Base-by-base conservation (phyloP, 352 stramenopile species). In the Poterioochromonas sp. region DNA sequence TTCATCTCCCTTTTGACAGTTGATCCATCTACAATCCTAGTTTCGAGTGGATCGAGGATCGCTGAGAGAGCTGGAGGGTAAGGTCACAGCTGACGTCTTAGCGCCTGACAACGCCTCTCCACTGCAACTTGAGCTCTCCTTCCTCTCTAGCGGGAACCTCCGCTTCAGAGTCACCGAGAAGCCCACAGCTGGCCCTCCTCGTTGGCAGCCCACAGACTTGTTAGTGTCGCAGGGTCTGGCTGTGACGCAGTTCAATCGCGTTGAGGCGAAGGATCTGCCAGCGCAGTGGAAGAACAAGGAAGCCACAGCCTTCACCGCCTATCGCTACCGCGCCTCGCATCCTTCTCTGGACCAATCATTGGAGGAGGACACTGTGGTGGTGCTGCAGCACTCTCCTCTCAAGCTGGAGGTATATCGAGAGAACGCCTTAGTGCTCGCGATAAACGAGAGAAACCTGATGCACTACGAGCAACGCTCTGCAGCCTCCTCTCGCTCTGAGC, bases 401-500 rank as follows among this genome's bases (percentile, higher is more conserved):
- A 11, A 8, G 29, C 15, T 80, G 0, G 12, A 39, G 18, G 1
- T 82, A 12, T 74, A 60, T 39, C 20, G 1, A 1, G 35, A 39
- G 12, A 51, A 18, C 26, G 37, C 29, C 0, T 29, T 62, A 0
- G 39, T 22, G 26, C 34, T 80, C n/a, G n/a, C 47, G 12, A 43
- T 81, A n/a, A 83, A 83, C 60, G 77, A 76, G 29, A 35, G 76
- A 35, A 71, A 83, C 2, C 49, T 88, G 58, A 76, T 86, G 49
- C 84, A 83, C 80, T 86, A 84, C 71, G 79, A 86, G 43, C 64
- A 80, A 63, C 53, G 34, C 3, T 39, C 26, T 40, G 43, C 44
- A 53, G 53, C 32, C 37, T 34, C 40, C 34, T 70, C 15, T 8
- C 53, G 43, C 0, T 65, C 69, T n/a, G 49, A 64, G 22, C 44